phyloP scores from a whole-genome alignment of 495 filamentous ascomycete genomes.

The Hyaloscypha variabilis region DNA sequence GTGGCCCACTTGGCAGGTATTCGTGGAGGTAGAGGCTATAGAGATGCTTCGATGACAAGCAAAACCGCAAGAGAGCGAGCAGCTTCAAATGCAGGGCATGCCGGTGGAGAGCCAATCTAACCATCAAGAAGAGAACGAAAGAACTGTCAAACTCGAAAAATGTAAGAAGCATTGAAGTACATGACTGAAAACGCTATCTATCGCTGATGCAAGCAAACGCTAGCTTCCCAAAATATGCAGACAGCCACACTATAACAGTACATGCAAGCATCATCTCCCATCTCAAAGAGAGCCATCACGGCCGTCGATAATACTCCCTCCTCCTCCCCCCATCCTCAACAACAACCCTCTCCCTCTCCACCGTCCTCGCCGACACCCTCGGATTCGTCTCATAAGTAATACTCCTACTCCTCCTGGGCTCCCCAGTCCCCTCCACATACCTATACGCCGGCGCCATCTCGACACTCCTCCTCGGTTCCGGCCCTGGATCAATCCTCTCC shows the following conservation, averaged over 20 bases:
- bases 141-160: not conserved
- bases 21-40: no score
- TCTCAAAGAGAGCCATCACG: not conserved
- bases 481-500: slow-evolving; percentile 12
- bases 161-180: no score
- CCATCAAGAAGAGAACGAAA: not conserved
- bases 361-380: slow-evolving; percentile 12
- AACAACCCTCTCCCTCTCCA: slow-evolving; percentile 25
- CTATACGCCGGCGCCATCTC: slow-evolving; percentile 43
- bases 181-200: not conserved
- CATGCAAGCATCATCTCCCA: not conserved
- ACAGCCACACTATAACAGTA: not conserved
- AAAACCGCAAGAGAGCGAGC: no score
- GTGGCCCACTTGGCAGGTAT: no score
- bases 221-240: not conserved
- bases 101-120: no score
- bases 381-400: slow-evolving; percentile 22
- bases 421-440: slow-evolving; percentile 46
- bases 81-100: not conserved
- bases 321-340: slow-evolving; percentile 30
- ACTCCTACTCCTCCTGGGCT: slow-evolving; percentile 15
- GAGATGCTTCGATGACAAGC: no score
- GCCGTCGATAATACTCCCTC: slow-evolving; percentile 27
- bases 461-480: slow-evolving; percentile 24
- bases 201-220: not conserved